Evolutionary conservation across 139 green algal species (phyloP).

Genomic region (Micromonas commoda): DNA sequence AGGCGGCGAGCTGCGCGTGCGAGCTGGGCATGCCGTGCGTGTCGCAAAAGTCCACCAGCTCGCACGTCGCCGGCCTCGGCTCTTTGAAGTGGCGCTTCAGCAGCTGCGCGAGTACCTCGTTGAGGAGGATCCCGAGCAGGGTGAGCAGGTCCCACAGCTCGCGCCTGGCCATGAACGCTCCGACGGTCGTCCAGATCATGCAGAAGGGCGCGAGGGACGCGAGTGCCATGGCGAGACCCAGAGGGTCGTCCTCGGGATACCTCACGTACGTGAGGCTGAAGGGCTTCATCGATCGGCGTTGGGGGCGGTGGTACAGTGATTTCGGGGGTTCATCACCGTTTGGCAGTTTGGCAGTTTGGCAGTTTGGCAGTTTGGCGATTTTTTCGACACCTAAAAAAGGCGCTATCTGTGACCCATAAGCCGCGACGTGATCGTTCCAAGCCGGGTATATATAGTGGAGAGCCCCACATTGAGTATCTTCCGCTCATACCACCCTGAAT

Average conservation of each 20-base stretch:
- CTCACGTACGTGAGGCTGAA: slow-evolving; percentile 2
- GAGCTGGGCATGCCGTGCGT: slow-evolving; percentile 4
- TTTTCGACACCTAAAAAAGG: no score
- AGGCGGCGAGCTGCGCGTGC: neutral
- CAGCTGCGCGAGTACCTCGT: neutral
- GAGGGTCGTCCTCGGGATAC: neutral
- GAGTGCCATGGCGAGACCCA: neutral
- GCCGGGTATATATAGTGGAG: no score
- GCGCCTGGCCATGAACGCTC: neutral
- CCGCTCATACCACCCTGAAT: no score
- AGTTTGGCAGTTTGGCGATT: no score
- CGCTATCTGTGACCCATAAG: no score
- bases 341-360: no score
- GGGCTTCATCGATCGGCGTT: neutral
- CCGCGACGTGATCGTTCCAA: no score
- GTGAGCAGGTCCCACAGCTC: neutral
- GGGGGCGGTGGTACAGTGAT: no score
- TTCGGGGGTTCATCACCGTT: no score
- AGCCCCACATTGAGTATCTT: no score
- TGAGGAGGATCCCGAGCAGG: neutral
- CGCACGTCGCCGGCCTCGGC: neutral
- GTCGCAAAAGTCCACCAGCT: neutral
- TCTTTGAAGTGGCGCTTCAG: neutral
- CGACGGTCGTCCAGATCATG: neutral
- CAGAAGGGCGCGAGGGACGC: neutral